These are phyloP conservation scores for Claviceps purpurea DNA, from an alignment of 2,329 filamentous ascomycete species.

Conservation along the genomic window DNA sequence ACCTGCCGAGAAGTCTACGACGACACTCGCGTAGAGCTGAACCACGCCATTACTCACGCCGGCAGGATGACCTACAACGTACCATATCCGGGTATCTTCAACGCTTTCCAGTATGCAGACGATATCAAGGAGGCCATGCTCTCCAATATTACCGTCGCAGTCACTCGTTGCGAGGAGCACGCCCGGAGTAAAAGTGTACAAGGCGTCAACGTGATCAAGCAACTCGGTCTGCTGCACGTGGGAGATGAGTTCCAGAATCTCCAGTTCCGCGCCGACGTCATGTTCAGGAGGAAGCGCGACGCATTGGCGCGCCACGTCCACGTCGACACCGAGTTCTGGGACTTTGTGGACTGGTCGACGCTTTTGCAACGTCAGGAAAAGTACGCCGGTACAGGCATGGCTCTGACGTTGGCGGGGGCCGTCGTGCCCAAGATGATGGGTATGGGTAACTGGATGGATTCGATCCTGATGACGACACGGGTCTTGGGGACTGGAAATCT, in stretches of 20 bases:
- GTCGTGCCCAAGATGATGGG: conserved; percentile 71
- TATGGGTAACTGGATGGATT: conserved; percentile 79
- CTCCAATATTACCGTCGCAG: conserved; percentile 67
- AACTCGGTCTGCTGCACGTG: conserved; percentile 75
- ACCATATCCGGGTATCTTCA: conserved; percentile 72
- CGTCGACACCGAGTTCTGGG: conserved; percentile 74
- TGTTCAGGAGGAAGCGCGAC: conserved; percentile 81
- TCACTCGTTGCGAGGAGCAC: conserved; percentile 69
- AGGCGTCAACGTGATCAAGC: conserved; percentile 79
- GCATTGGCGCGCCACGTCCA: conserved; percentile 73
- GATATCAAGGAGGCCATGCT: conserved; percentile 88
- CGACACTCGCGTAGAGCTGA: conserved; percentile 63
- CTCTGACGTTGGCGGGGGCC: conserved; percentile 78
- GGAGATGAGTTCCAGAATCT: conserved; percentile 78
- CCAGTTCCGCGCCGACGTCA: conserved; percentile 79
- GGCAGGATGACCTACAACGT: conserved; percentile 70
- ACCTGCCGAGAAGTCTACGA: conserved; percentile 79
- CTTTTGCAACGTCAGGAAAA: conserved; percentile 88
- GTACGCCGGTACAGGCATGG: conserved; percentile 86
- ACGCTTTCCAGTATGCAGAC: conserved; percentile 83
- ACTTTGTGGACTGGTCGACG: conserved; percentile 81
- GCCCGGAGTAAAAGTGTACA: conserved; percentile 65
- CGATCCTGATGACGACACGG: conserved; percentile 67
- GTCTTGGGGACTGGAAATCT: conserved; percentile 71
- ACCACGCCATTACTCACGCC: conserved; percentile 60